Evolutionary conservation across 2,329 filamentous ascomycete species (phyloP), one percentile per base, ranked within the genome.

Genomic region (Ophiostoma sp.): DNA sequence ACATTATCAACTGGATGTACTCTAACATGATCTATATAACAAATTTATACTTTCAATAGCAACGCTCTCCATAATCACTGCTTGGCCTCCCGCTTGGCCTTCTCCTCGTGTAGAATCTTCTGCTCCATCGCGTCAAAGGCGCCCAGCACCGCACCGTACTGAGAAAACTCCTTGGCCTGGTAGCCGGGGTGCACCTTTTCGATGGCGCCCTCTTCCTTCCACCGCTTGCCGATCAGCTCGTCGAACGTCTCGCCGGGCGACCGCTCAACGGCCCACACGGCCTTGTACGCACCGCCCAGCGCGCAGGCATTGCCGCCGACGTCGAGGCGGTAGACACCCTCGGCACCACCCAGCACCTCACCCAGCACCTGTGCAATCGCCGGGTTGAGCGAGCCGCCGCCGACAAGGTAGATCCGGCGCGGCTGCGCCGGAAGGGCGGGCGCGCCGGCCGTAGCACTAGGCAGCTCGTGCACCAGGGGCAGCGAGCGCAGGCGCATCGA

Each of bases 231-330:
- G 72, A 99, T 90, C 73, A 97, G 83, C 72, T 94, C 90, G 77
- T 98, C 95, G 80, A 98, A 98, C 4, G 86, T 92, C 85, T 96
- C 89, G 23, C 83, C 84, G 1, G 81, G 78, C 33, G 79, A 79
- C 31, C 91, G 83, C 82, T 95, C 93, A 70, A 93, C 83, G 0
- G 91, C 93, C 95, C 95, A 99, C 0, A 96, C 89, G 17, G 95
- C 94, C 81, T 98, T 98, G 81, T 98, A 97, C 35, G 94, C 94
- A 7, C 93, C 93, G 17, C 95, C 95, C 17, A 98, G 81, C 13
- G 94, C 95, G 80, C 95, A 99, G 2, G 95, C 94, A 80, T 96
- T 97, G 35, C 94, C 93, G 35, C 95, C 94, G 5, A 98, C 93
- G 77, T 98, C 94, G 17, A 99, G 87, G 80, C 90, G 91, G 81